phyloP scores from a whole-genome alignment of 2,329 filamentous ascomycete species.

The Eutypa lata region DNA sequence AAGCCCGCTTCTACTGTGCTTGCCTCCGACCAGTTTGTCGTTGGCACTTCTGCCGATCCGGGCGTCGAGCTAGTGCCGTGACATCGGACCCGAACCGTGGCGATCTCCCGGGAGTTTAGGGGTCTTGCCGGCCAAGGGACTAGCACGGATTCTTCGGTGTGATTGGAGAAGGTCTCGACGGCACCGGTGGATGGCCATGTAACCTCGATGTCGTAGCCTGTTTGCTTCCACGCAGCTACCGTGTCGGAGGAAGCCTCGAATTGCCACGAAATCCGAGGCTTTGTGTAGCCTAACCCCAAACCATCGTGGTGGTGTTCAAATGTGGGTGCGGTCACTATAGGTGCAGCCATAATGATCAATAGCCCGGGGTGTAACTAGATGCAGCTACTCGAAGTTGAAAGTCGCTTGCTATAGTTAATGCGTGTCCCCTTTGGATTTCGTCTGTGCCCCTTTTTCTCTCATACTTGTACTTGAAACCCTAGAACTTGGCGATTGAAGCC shows the following conservation, averaged over 20 bases:
- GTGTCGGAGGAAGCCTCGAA: not conserved
- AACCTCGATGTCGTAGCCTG: conserved; percentile 1
- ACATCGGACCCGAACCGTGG: not conserved
- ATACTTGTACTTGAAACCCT: not conserved
- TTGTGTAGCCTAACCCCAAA: not conserved
- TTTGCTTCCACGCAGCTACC: not conserved
- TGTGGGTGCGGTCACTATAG: not conserved
- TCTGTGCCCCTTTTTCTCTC: not conserved
- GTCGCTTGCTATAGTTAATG: too few relatives aligned
- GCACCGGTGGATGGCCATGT: not conserved
- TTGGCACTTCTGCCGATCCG: not conserved
- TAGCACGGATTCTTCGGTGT: not conserved
- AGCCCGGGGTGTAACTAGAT: too few relatives aligned
- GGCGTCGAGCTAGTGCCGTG: not conserved
- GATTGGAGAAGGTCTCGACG: not conserved
- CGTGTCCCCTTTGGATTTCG: too few relatives aligned
- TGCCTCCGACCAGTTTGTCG: not conserved
- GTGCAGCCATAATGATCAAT: not conserved
- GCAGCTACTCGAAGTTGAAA: too few relatives aligned
- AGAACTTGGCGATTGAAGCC: not conserved
- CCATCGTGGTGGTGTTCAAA: conserved; percentile 3
- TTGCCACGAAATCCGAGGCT: conserved; percentile 2
- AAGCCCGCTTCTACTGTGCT: conserved; percentile 1
- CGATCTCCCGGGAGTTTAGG: conserved; percentile 1
- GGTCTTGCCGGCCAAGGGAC: conserved; percentile 2